Conservation (phyloP, 163 green algal species). For the Coccomyxa subellipsoidea region DNA sequence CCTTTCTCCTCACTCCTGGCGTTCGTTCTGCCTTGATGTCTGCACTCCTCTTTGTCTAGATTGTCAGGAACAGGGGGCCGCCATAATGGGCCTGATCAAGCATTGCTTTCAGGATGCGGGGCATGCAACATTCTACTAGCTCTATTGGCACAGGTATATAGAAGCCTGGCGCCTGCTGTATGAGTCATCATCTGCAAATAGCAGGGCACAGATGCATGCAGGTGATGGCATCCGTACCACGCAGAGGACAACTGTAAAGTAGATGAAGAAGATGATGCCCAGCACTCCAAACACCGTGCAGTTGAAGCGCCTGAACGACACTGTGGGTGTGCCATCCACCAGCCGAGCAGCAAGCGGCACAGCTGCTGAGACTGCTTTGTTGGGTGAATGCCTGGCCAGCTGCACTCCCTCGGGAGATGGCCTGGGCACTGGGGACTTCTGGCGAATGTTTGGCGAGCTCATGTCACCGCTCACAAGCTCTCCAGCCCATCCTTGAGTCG, state of each 20-base stretch:
- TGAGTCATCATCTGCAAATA: too few relatives aligned
- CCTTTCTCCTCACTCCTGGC: too few relatives aligned
- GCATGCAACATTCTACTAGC: too few relatives aligned
- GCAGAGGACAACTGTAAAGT: slow-evolving; percentile 44
- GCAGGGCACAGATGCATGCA: too few relatives aligned
- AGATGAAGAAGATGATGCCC: slow-evolving; percentile 44
- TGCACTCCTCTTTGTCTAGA: too few relatives aligned
- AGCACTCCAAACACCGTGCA: slow-evolving; percentile 34
- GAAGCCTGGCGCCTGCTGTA: too few relatives aligned
- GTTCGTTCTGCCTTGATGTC: too few relatives aligned
- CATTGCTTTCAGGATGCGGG: too few relatives aligned
- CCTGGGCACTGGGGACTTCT: slow-evolving; percentile 1
- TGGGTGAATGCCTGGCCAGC: background rate
- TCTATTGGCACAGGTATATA: too few relatives aligned
- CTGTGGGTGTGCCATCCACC: background rate
- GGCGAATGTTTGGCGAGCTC: background rate
- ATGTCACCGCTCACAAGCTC: background rate
- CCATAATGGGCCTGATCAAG: too few relatives aligned
- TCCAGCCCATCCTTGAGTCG: background rate
- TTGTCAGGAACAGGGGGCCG: too few relatives aligned
- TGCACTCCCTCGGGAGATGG: background rate
- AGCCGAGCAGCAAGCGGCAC: background rate
- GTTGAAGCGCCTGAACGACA: slow-evolving; percentile 21
- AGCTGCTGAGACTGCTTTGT: background rate
- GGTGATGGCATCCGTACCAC: too few relatives aligned